phyloP scores from a whole-genome alignment of 1,284 basidiomycete species.

The Cutaneotrichosporon cutaneum region DNA sequence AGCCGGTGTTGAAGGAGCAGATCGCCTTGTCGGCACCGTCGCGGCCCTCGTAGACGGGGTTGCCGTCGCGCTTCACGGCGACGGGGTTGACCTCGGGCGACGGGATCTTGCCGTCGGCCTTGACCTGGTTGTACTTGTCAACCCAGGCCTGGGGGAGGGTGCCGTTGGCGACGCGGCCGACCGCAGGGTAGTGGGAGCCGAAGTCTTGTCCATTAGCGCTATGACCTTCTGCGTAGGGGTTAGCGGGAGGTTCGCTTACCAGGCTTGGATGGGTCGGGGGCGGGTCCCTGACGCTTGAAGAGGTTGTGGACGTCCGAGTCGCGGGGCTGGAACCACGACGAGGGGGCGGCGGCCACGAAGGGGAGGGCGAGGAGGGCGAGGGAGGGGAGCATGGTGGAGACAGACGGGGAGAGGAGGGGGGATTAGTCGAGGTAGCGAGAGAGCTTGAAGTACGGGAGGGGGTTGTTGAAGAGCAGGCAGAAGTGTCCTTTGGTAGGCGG shows the following conservation, averaged over 20 bases:
- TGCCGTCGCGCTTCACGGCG: constrained; percentile 24
- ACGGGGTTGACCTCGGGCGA: constrained; percentile 19
- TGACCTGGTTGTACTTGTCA: constrained; percentile 25
- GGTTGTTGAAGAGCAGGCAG: not conserved
- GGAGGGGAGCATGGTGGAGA: constrained; percentile 15
- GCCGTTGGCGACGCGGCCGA: constrained; percentile 15
- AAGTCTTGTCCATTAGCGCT: constrained; percentile 14
- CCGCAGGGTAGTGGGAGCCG: constrained; percentile 25
- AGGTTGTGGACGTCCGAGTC: constrained; percentile 23
- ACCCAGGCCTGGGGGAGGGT: constrained; percentile 32
- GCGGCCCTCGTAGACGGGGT: constrained; percentile 28
- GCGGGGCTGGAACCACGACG: constrained; percentile 18
- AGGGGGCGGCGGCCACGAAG: constrained; percentile 9
- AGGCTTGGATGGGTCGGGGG: constrained; percentile 20
- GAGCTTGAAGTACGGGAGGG: not conserved
- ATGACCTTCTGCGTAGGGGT: not conserved
- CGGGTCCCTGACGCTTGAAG: constrained; percentile 26
- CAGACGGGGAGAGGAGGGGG: not conserved
- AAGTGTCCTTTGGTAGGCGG: not conserved
- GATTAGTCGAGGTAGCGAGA: not conserved
- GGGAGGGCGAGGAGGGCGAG: constrained; percentile 16
- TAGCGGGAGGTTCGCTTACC: constrained; percentile 6
- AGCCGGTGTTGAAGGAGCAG: constrained; percentile 50
- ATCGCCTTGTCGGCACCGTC: constrained; percentile 35
- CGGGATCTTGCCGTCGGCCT: constrained; percentile 9